Evolutionary conservation across 345 rosid genomes (phyloP), one percentile per base, ranked within the genome.

Genomic region (Raphanus raphanistrum): DNA sequence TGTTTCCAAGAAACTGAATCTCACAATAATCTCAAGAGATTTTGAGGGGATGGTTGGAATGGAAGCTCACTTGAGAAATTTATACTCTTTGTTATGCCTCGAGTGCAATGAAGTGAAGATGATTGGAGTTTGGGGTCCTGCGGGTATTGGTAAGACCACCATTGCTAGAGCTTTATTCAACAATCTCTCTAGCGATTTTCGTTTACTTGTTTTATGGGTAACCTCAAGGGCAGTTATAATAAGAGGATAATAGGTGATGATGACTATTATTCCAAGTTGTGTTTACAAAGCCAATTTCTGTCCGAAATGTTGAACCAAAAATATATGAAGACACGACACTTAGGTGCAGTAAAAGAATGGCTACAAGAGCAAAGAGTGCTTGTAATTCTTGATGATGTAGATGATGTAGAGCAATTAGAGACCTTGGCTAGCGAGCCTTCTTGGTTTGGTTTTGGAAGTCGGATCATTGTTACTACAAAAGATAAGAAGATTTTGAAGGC

Each of bases 361-460:
- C 67, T 63, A 3, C 27, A 33, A 3, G 27, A 63, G 10, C 67
- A 63, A 63, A 33, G 3, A 35, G 48, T 63, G n/a, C 68, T 33
- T 4, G 3, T 63, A 2, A 2, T 35, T 63, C 48, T 63, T 9
- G 68, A 63, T 33, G 67, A 9, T 16, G 67, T 63, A 1, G 48
- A 16, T 33, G n/a, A 33, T 33, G n/a, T 63, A 15, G 45, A 33
- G 3, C 3, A 33, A 33, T 1, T 63, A 63, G 48, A 8, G 13
- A 1, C 0, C 0, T 63, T 63, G 48, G 48, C 67, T 33, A 33
- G 16, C 5, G 67, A 33, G 2, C 28, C 10, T 33, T 16, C 8
- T 1, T 83, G 87, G 91, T 86, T 82, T 16, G 80, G 64, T 52
- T 2, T 0, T 0, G 68, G 68, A 16, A 63, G 68, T 35, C 7